These are phyloP conservation scores for Eragrostis tef DNA, from an alignment of 202 grass and related monocot genomes.

Conservation along the genomic window DNA sequence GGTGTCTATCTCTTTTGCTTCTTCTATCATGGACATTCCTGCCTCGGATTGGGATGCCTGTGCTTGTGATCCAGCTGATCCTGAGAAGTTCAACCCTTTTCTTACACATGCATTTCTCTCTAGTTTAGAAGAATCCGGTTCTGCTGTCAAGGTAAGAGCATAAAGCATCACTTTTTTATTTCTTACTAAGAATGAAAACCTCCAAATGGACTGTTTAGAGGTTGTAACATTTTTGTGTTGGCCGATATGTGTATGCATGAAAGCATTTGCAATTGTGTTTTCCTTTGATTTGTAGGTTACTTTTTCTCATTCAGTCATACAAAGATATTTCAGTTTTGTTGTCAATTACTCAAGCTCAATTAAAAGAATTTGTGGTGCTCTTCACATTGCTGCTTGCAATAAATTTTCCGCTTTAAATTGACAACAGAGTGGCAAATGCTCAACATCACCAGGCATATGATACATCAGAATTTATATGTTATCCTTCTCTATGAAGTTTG, in stretches of 20 bases:
- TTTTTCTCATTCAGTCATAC: background rate
- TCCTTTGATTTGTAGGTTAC: background rate
- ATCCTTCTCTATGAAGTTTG: background rate
- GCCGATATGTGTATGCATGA: background rate
- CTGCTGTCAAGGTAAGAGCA: slow-evolving; percentile 70
- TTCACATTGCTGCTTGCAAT: background rate
- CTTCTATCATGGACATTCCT: slow-evolving; percentile 85
- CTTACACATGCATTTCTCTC: slow-evolving; percentile 93
- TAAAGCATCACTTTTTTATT: slow-evolving; percentile 36
- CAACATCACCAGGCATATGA: background rate
- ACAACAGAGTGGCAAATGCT: background rate
- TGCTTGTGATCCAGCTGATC: slow-evolving; percentile 61
- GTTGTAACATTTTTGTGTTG: background rate
- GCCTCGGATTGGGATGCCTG: slow-evolving; percentile 85
- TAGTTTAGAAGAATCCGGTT: slow-evolving; percentile 90
- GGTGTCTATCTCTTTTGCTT: slow-evolving; percentile 73
- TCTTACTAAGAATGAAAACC: background rate
- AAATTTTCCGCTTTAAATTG: slow-evolving; percentile 34
- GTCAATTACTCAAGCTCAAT: slow-evolving; percentile 12
- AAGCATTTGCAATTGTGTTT: background rate
- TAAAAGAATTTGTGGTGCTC: background rate
- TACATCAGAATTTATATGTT: slow-evolving; percentile 4
- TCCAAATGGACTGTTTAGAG: background rate
- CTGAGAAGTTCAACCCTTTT: slow-evolving; percentile 79
- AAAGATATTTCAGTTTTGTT: slow-evolving; percentile 21